Evolutionary conservation across 2,329 filamentous ascomycete genomes (phyloP), one percentile per base, ranked within the genome.

Genomic region (Fusarium solani-melongenae): DNA sequence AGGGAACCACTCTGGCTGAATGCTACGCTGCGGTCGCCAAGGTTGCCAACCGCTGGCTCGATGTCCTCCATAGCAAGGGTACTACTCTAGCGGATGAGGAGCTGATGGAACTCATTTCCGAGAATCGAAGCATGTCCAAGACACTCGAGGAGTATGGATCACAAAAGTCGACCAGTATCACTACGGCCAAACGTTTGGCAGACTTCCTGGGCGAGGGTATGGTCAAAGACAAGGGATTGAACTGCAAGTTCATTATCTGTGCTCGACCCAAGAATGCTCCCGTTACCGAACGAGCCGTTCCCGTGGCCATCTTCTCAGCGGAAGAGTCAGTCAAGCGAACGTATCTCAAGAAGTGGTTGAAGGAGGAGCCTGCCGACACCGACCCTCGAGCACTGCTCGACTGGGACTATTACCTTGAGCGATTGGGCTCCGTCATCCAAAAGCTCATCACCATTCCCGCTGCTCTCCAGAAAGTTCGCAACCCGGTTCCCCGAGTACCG

Each of bases 191-290:
- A 78, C 94, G 96, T 71, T 84, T 99, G 46, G 96, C 96, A 38
- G 96, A 99, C 79, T 99, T 99, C 80, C 81, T 99, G 71, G 96
- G 96, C 38, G 96, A 98, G 81, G 95, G 98, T 80, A 99, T 99
- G 97, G 92, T 98, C 78, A 99, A 99, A 80, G 97, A 99, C 84
- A 99, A 98, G 83, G 96, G 96, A 5, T 83, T 99, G 76, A 99
- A 99, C 85, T 99, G 96, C 91, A 98, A 98, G 84, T 99, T 98
- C 83, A 98, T 99, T 81, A 98, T 99, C 79, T 98, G 95, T 60
- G 89, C 94, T 15, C 91, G 89, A 72, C 96, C 96, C 5, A 93
- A 92, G 79, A 94, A 94, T 79, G 94, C 96, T 0, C 96, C 96
- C 2, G 95, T 99, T 70, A 99, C 96, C 0, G 97, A 99, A 75